Conservation (phyloP, 495 filamentous ascomycete species). For the Aspergillus steynii region DNA sequence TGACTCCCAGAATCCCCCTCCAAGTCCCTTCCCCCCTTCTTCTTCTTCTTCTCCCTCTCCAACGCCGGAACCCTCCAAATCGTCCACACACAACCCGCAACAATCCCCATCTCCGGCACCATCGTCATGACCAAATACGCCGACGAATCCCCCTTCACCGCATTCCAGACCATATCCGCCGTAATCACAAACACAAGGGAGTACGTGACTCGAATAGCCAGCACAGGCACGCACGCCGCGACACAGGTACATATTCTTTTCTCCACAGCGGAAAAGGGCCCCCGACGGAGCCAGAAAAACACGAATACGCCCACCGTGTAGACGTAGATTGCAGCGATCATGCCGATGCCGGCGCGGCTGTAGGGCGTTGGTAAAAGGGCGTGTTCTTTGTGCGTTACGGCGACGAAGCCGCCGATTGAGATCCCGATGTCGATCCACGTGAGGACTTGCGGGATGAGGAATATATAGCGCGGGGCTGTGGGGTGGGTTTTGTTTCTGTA, state of each 20-base stretch:
- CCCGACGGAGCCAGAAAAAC: conserved; percentile 17
- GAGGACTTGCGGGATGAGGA: conserved; percentile 21
- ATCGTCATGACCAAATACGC: conserved; percentile 21
- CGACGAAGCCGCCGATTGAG: conserved; percentile 25
- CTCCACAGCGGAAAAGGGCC: conserved; percentile 10
- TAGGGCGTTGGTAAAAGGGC: conserved; percentile 16
- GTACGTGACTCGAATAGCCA: conserved; percentile 19
- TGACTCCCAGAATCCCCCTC: not conserved
- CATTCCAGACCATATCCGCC: conserved; percentile 19
- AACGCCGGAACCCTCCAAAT: not conserved
- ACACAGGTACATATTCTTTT: conserved; percentile 9
- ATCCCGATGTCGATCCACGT: conserved; percentile 27
- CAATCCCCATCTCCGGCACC: conserved; percentile 18
- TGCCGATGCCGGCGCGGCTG: conserved; percentile 21
- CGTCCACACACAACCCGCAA: not conserved
- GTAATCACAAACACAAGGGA: conserved; percentile 21
- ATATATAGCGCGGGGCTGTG: conserved; percentile 11
- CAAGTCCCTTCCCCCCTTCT: not conserved
- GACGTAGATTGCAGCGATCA: conserved; percentile 29
- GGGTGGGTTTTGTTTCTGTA: conserved; percentile 19
- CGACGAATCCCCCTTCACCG: conserved; percentile 19
- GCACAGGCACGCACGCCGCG: conserved; percentile 15
- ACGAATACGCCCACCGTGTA: conserved; percentile 19
- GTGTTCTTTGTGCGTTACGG: conserved; percentile 18
- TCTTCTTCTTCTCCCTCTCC: not conserved